Evolutionary conservation across 768 basidiomycete genomes (phyloP).

Genomic region (Gymnopilus junonius): DNA sequence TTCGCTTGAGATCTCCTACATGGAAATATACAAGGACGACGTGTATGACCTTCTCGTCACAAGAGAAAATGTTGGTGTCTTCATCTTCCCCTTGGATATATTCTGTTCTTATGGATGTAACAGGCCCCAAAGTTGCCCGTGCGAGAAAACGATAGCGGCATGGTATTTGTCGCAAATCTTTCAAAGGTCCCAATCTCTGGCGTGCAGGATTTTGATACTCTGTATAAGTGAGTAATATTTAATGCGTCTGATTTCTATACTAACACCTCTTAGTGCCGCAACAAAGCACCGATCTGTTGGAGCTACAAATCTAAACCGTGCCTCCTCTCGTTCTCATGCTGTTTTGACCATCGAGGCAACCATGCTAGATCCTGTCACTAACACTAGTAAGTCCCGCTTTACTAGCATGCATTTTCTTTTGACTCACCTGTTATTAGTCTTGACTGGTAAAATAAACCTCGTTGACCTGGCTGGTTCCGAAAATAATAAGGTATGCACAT

Average conservation of each 20-base stretch:
- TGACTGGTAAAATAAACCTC: constrained; percentile 80
- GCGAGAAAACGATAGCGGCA: constrained; percentile 54
- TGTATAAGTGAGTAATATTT: constrained; percentile 45
- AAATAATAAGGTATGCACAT: constrained; percentile 74
- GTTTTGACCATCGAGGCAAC: constrained; percentile 77
- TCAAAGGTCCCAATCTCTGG: constrained; percentile 43
- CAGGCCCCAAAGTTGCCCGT: constrained; percentile 58
- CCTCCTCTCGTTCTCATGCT: constrained; percentile 89
- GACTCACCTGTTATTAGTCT: constrained; percentile 40
- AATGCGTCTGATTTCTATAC: neutral
- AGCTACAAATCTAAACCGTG: constrained; percentile 83
- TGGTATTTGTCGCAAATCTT: constrained; percentile 60
- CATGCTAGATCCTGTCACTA: constrained; percentile 53
- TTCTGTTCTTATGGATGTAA: constrained; percentile 5
- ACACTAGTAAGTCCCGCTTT: constrained; percentile 51
- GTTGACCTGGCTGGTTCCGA: constrained; percentile 92
- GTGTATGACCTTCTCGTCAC: constrained; percentile 84
- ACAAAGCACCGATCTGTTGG: constrained; percentile 82
- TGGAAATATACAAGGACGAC: constrained; percentile 94
- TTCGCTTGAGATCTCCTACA: constrained; percentile 67
- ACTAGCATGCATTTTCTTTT: neutral
- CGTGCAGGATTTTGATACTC: constrained; percentile 47
- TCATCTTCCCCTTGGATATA: neutral
- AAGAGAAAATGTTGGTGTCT: constrained; percentile 60
- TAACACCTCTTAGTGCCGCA: constrained; percentile 52